Conservation (phyloP, 208 protist species). For the Lotmaria passim region DNA sequence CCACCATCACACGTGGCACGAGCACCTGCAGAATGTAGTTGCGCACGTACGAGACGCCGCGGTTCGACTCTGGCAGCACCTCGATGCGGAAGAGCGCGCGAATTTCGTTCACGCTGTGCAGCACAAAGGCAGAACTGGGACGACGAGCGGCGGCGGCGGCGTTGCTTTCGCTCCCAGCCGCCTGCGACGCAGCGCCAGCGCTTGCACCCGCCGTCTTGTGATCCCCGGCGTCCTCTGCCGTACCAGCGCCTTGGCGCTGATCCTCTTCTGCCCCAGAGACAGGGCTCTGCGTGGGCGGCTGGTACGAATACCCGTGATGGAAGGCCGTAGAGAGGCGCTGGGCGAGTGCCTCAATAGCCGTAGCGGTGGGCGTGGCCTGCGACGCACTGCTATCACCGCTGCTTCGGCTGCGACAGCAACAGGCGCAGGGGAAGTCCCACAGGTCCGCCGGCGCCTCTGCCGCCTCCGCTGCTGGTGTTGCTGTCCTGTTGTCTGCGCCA, state of each 20-base stretch:
- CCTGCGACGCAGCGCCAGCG: neutral
- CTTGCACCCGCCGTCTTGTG: no score
- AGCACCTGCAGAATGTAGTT: conserved; percentile 89
- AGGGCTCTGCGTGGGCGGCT: conserved; percentile 12
- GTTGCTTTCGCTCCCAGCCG: neutral
- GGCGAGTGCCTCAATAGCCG: conserved; percentile 17
- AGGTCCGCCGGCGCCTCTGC: neutral
- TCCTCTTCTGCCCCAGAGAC: neutral
- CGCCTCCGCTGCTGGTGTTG: neutral
- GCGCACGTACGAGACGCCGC: conserved; percentile 84
- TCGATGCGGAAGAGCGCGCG: conserved; percentile 64
- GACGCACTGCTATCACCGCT: neutral
- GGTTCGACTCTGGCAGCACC: conserved; percentile 60
- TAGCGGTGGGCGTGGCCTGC: neutral
- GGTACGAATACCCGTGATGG: conserved; percentile 51
- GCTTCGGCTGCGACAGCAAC: conserved; percentile 8
- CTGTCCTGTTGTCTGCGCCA: neutral
- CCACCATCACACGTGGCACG: conserved; percentile 57
- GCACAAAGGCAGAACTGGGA: conserved; percentile 31
- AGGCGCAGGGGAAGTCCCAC: conserved; percentile 36
- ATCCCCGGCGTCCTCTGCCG: neutral
- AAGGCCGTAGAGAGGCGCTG: conserved; percentile 24
- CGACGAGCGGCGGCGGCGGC: neutral
- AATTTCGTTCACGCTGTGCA: conserved; percentile 44
- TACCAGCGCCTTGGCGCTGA: neutral